Conservation (phyloP, 768 basidiomycete genomes). For the Tremella fuciformis region DNA sequence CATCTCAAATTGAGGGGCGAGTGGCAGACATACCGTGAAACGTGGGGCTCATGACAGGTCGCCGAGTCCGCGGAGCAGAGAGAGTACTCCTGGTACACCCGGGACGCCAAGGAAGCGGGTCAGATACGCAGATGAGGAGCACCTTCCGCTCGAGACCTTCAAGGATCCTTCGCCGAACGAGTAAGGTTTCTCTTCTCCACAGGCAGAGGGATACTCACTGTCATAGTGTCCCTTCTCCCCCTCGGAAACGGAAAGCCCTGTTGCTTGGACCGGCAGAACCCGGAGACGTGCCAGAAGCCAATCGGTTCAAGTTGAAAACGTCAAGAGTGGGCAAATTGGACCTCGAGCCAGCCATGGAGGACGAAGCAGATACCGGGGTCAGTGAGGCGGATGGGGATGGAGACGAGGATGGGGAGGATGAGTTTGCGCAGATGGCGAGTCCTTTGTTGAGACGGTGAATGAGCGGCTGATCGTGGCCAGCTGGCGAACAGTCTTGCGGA, state of each 20-base stretch:
- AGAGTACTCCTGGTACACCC: slow-evolving; percentile 15
- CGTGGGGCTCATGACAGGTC: neutral
- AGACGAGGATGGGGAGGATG: slow-evolving; percentile 20
- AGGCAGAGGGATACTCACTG: neutral
- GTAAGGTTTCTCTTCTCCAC: neutral
- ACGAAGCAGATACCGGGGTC: slow-evolving; percentile 26
- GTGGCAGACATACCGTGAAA: neutral
- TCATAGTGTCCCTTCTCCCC: slow-evolving; percentile 10
- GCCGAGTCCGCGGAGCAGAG: slow-evolving; percentile 6
- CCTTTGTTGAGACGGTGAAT: neutral
- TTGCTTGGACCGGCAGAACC: slow-evolving; percentile 24
- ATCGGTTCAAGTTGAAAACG: slow-evolving; percentile 15
- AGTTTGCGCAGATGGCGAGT: slow-evolving; percentile 26
- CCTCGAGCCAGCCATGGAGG: slow-evolving; percentile 46
- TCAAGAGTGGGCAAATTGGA: slow-evolving; percentile 47
- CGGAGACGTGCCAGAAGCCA: slow-evolving; percentile 25
- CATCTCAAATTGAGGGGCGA: no score
- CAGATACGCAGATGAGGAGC: slow-evolving; percentile 46
- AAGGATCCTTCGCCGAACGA: slow-evolving; percentile 32
- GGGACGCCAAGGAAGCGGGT: slow-evolving; percentile 42
- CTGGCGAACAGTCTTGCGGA: slow-evolving; percentile 11
- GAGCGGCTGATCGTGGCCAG: neutral
- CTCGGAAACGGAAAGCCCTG: slow-evolving; percentile 30
- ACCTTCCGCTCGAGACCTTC: slow-evolving; percentile 42
- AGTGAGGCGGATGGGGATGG: slow-evolving; percentile 24